Base-by-base conservation (phyloP, 2,329 filamentous ascomycete species). In the Cladosporium austrohemisphaericum region DNA sequence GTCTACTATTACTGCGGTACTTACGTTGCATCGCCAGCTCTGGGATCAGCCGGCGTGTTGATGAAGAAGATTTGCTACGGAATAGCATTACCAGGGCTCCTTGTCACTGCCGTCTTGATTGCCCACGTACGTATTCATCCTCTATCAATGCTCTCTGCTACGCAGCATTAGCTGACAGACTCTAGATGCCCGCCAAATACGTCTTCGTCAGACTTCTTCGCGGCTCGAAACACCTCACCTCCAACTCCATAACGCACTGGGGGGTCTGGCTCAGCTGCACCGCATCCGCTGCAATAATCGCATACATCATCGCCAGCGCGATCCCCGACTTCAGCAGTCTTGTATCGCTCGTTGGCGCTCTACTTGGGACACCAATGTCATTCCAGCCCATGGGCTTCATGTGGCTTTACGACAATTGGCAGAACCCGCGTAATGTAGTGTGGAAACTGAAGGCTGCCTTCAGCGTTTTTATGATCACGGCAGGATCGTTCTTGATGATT, bases 31-130 rank as follows among this genome's bases (percentile, higher is more conserved):
- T 78, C 74, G 5, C 81, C 81, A 0, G 77, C 79, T 1, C 72
- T 84, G 0, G 80, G 80, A 16, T 80, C 74, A 38, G 81, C 80
- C 0, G 80, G 80, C 7, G 66, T 69, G 2, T 72, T 71, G 1
- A 68, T 84, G 55, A 83, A 84, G 68, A 81, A 79, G 60, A 71
- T 83, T 0, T 66, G 77, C 0, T 84, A 83, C 55, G 81, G 80
- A 3, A 69, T 84, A 37, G 80, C 72, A 4, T 59, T 83, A 10
- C 68, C 74, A 3, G 78, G 77, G 1, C 68, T 82, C 1, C 64
- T 76, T 29, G 72, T 81, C 38, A 72, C 70, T 44, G 69, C 66
- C 1, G 66, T 65, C 26, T 57, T 74, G 0, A 73, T 72, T 50
- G 60, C 71, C 13, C 75, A 77, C 58, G 50, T 25, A 13, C 13